phyloP scores from a whole-genome alignment of 371 early-diverging fungal genomes.

The Fennellomyces sp. region DNA sequence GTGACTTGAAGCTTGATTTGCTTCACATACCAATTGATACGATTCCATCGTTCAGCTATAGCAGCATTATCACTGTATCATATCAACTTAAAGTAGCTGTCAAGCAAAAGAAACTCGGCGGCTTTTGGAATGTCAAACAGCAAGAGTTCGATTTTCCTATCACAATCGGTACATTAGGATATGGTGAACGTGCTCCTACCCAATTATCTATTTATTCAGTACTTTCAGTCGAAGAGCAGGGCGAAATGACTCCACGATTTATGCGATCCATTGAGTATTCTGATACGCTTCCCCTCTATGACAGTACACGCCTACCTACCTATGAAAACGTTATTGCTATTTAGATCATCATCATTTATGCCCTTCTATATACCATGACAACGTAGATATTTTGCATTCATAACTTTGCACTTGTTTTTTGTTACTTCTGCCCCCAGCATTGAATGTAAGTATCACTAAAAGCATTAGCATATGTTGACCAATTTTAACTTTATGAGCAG shows the following conservation, averaged over 20 bases:
- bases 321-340: background rate
- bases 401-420: too few relatives aligned
- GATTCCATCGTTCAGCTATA: conserved; percentile 35
- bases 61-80: conserved; percentile 20
- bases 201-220: conserved; percentile 19
- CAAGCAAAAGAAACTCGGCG: conserved; percentile 24
- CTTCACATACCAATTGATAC: conserved; percentile 13
- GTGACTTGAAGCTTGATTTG: background rate
- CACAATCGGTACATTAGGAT: conserved; percentile 40
- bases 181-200: conserved; percentile 34
- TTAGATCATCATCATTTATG: background rate
- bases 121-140: conserved; percentile 11
- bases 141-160: conserved; percentile 26
- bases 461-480: too few relatives aligned
- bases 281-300: conserved; percentile 36
- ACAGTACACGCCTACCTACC: conserved; percentile 13
- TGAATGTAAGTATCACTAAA: too few relatives aligned
- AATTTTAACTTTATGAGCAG: too few relatives aligned
- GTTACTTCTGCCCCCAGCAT: too few relatives aligned
- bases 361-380: too few relatives aligned
- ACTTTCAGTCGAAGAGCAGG: background rate
- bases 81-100: conserved; percentile 25
- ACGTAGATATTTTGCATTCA: too few relatives aligned
- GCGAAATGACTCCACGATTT: conserved; percentile 20
- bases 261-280: conserved; percentile 34